Evolutionary conservation across 257 asterid genomes (phyloP).

Genomic region (Anisodus tanguticus): DNA sequence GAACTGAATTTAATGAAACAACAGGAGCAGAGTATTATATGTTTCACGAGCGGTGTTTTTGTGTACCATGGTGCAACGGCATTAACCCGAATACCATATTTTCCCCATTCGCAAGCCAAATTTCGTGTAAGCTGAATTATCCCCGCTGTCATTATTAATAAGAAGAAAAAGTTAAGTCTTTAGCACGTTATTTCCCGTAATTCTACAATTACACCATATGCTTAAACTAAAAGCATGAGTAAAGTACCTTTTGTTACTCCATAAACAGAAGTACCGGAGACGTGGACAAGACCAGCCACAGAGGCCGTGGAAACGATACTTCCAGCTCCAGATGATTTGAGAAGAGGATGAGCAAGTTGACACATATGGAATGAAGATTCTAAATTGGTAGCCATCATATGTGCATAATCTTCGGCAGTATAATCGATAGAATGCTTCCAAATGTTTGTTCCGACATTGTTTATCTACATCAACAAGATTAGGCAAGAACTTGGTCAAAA

Average conservation of each 20-base stretch:
- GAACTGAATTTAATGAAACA: too few species aligned
- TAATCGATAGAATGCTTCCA: constrained; percentile 80
- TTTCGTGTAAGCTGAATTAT: constrained; percentile 84
- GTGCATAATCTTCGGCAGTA: constrained; percentile 74
- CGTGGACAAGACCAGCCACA: constrained; percentile 72
- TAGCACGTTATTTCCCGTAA: neutral
- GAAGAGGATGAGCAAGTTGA: constrained; percentile 84
- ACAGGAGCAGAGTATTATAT: constrained; percentile 48
- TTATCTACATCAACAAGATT: constrained; percentile 49
- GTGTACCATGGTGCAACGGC: constrained; percentile 90
- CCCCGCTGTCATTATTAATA: constrained; percentile 65
- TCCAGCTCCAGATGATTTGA: constrained; percentile 81
- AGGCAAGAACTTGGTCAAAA: neutral
- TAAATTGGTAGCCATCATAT: constrained; percentile 81
- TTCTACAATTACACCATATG: neutral
- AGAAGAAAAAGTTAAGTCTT: constrained; percentile 3
- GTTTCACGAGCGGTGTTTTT: constrained; percentile 76
- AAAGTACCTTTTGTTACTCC: constrained; percentile 81
- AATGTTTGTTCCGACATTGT: constrained; percentile 91
- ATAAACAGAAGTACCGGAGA: constrained; percentile 78
- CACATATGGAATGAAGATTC: constrained; percentile 83
- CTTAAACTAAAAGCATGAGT: neutral
- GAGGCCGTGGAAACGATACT: constrained; percentile 82
- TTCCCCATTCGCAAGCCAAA: constrained; percentile 97
- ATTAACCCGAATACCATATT: constrained; percentile 86